Evolutionary conservation across 2,329 filamentous ascomycete species (phyloP).

Genomic region (Akanthomyces uredinophilus): DNA sequence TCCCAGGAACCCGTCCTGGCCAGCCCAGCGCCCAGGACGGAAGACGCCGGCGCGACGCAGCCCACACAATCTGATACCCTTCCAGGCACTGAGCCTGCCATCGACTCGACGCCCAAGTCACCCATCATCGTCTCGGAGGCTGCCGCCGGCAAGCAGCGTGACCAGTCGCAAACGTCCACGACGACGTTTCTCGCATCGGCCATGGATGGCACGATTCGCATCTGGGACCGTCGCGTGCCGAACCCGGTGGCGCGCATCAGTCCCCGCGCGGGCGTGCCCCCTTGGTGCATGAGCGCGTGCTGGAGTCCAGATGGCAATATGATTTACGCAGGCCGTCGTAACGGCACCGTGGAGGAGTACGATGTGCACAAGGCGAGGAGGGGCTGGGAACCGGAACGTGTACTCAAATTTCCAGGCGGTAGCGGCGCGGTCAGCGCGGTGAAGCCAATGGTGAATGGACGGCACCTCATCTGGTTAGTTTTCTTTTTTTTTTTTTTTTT

Average conservation of each 20-base stretch:
- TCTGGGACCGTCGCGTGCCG: slow-evolving; percentile 82
- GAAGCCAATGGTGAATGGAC: slow-evolving; percentile 84
- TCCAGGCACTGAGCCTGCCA: neutral
- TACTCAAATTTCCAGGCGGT: slow-evolving; percentile 82
- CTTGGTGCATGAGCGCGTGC: slow-evolving; percentile 96
- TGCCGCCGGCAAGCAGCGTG: slow-evolving; percentile 37
- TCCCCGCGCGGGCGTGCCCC: slow-evolving; percentile 70
- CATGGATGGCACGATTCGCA: slow-evolving; percentile 80
- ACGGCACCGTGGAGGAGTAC: slow-evolving; percentile 92
- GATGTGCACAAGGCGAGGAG: slow-evolving; percentile 69
- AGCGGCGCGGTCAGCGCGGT: slow-evolving; percentile 87
- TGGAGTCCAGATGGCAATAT: slow-evolving; percentile 95
- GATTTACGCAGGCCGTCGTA: slow-evolving; percentile 87
- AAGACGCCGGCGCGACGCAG: neutral
- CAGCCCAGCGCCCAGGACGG: neutral
- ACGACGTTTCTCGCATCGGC: slow-evolving; percentile 84
- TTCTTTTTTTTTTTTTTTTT: neutral
- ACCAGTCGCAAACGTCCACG: slow-evolving; percentile 58
- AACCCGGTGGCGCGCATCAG: slow-evolving; percentile 75
- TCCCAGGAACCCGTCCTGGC: neutral
- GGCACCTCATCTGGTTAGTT: slow-evolving; percentile 72
- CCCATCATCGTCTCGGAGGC: slow-evolving; percentile 26
- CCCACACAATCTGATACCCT: slow-evolving; percentile 5
- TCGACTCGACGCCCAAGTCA: slow-evolving; percentile 21
- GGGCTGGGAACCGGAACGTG: slow-evolving; percentile 67